Conservation (phyloP, 257 asterid species). For the Solanum piurae region DNA sequence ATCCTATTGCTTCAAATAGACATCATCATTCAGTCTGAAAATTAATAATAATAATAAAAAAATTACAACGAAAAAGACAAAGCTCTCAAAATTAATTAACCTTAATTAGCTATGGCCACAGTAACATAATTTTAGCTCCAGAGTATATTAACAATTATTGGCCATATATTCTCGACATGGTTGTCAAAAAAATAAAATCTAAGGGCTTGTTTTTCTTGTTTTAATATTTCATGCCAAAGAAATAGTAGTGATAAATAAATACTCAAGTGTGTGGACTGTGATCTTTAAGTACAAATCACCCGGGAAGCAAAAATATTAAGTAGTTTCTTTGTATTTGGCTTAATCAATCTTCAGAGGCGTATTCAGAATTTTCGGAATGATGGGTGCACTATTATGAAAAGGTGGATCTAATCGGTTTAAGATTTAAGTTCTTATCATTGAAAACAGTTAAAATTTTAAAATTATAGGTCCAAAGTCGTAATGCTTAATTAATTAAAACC, state of each 20-base stretch:
- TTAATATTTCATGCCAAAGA: neutral
- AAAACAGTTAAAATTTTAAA: no score
- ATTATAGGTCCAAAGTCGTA: no score
- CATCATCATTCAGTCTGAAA: neutral
- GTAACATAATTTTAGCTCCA: neutral
- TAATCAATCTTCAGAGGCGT: no score
- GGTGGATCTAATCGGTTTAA: no score
- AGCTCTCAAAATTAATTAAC: neutral
- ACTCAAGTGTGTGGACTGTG: neutral
- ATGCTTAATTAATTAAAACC: no score
- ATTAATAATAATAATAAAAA: neutral
- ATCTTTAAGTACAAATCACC: neutral
- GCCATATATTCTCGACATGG: neutral
- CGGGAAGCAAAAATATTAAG: neutral
- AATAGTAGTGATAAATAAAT: no score
- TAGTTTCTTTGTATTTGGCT: neutral
- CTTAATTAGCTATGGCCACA: neutral
- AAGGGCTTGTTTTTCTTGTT: neutral
- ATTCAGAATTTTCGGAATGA: no score
- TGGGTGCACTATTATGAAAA: no score
- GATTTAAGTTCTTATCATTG: no score
- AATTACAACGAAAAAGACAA: neutral
- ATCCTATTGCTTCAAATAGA: neutral
- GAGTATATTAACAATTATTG: neutral
- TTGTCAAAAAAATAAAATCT: neutral